Percentiles rank a stretch among this genome's conserved stretches.
Conservation (phyloP, 371 early-diverging fungal genomes). For the Capniomyces stellatus region DNA sequence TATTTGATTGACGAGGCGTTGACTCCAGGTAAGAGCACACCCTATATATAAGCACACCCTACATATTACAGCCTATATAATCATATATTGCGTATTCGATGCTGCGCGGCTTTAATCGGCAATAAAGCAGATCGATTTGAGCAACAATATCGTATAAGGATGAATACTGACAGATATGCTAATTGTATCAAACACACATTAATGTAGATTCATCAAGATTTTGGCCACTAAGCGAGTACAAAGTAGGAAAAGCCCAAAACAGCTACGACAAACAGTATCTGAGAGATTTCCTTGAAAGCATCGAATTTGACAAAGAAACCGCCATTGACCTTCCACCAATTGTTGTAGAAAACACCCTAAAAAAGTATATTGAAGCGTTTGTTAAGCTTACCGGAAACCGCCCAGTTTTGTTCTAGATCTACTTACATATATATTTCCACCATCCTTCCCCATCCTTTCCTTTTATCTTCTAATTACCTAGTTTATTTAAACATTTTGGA, state of each 20-base stretch:
- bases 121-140: background rate
- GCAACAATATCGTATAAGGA: background rate
- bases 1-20: conserved; percentile 88
- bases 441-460: too few species aligned
- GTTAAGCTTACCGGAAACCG: conserved; percentile 60
- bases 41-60: too few species aligned
- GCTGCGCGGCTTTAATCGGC: background rate
- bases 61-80: too few species aligned
- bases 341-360: conserved; percentile 64
- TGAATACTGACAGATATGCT: too few species aligned
- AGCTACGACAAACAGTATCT: conserved; percentile 95
- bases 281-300: conserved; percentile 77
- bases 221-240: conserved; percentile 76
- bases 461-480: too few species aligned
- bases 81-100: background rate
- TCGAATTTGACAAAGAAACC: conserved; percentile 65
- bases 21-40: conserved; percentile 59
- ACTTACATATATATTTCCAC: too few species aligned
- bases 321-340: conserved; percentile 61
- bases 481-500: too few species aligned
- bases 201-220: conserved; percentile 96
- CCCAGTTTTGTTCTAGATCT: conserved; percentile 33
- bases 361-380: conserved; percentile 80
- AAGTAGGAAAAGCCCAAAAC: conserved; percentile 64
- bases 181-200: background rate